Conservation (phyloP, 2,329 filamentous ascomycete species). For the Fonsecaea pugnacius region DNA sequence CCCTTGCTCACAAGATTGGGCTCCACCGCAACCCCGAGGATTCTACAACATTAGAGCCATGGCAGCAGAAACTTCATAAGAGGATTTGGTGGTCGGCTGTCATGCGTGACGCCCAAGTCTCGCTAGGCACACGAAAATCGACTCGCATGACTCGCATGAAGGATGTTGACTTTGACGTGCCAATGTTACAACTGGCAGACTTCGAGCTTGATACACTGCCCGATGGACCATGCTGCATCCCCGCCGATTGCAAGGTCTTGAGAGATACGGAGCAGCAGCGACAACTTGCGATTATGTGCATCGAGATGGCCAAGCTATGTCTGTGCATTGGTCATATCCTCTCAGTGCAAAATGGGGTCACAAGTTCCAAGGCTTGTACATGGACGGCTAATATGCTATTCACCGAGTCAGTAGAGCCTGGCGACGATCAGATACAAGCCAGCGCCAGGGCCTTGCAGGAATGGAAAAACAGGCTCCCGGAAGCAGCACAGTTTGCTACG, state of each 20-base stretch:
- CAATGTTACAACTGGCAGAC: not conserved
- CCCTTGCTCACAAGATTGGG: slow-evolving; percentile 86
- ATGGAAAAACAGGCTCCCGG: not conserved
- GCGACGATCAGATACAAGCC: not conserved
- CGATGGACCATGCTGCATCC: no score
- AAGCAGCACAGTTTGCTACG: not conserved
- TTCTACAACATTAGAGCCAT: no score
- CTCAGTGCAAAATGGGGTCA: not conserved
- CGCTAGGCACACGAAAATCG: not conserved
- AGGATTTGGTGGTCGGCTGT: slow-evolving; percentile 97
- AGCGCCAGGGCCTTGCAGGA: not conserved
- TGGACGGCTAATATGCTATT: not conserved
- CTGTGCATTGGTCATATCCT: not conserved
- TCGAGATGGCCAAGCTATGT: not conserved
- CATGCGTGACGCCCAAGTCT: slow-evolving; percentile 69
- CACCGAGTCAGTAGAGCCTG: not conserved
- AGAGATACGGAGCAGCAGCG: not conserved
- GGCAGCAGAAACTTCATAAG: slow-evolving; percentile 76
- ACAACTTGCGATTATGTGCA: not conserved
- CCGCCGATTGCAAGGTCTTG: no score
- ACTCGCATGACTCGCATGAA: not conserved
- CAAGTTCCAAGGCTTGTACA: not conserved
- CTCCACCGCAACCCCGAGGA: slow-evolving; percentile 78
- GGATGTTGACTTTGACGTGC: not conserved
- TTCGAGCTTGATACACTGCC: not conserved